Base-by-base conservation (phyloP, 2,329 filamentous ascomycete species). In the Arachnomyces sp. region DNA sequence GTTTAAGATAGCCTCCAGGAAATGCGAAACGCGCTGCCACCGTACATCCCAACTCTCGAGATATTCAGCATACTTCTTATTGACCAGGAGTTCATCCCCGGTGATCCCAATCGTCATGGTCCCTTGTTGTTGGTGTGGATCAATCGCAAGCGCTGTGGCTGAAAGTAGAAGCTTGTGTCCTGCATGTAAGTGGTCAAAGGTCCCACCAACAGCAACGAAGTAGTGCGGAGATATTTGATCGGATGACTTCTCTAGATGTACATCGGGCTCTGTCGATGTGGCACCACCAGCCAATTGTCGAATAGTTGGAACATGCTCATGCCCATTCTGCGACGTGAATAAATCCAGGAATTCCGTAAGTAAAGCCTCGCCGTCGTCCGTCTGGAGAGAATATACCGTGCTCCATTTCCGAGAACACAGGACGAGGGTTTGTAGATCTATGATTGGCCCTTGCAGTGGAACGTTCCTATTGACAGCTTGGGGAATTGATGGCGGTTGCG, bases 151-250 rank as follows among this genome's bases (percentile, higher is more conserved):
- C 0, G 82, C 77, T 0, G 84, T 86, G 45, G 89, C 89, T n/a
- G 89, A 88, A 14, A 98, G 76, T 14, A 98, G 75, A n/a, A 96
- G 73, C 65, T 96, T 98, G 68, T 98, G 92, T 4, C 92, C 92
- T 3, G 86, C 81, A 59, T 98, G 92, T 15, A 98, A 75, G 63
- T 96, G 88, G 61, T 98, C 92, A 64, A 96, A 98, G 0, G 92
- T 98, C 7, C 92, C 92, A 21, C 90, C 92, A 9, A 96, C 77
- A 38, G 83, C 86, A 36, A 93, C 83, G 11, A 77, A 74, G 44
- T 71, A 65, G 59, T 85, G 76, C 31, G 51, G 47, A 12, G 44
- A 35, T 36, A 36, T 36, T 61, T 30, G 32, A 57, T 41, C 61
- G 30, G 32, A 56, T 41, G 11, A 46, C 43, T 31, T 48, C 39